Conservation (phyloP, 116 monocot genomes). For the Zostera marina region DNA sequence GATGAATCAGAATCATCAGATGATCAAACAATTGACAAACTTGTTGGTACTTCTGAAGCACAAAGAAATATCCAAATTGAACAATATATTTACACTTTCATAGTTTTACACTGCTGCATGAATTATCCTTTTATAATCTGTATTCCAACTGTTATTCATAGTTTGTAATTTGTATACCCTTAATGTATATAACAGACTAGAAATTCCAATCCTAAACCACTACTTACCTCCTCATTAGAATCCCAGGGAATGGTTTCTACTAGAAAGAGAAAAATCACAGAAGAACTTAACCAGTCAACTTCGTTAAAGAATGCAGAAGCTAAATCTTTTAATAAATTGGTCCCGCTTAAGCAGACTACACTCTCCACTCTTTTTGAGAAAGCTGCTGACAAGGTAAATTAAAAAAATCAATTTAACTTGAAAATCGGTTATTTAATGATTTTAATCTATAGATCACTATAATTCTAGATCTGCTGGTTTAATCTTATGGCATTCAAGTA, state of each 20-base stretch:
- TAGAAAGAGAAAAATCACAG: not conserved
- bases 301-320: not conserved
- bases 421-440: not conserved
- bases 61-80: conserved; percentile 3
- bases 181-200: not conserved
- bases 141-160: not conserved
- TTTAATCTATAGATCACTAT: not conserved
- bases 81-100: not conserved
- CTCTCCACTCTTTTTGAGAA: conserved; percentile 6
- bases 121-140: not conserved
- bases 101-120: too few relatives aligned
- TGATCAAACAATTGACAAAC: conserved; percentile 2
- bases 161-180: not conserved
- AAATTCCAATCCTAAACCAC: not conserved
- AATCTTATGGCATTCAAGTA: too few relatives aligned
- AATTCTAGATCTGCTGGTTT: too few relatives aligned
- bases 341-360: conserved; percentile 2
- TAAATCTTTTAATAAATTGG: not conserved
- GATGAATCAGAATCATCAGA: not conserved
- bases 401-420: not conserved
- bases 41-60: conserved; percentile 1
- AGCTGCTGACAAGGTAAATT: not conserved
- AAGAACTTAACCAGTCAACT: not conserved
- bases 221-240: too few relatives aligned
- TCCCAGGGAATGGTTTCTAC: not conserved